Evolutionary conservation across 2,329 filamentous ascomycete genomes (phyloP).

Genomic region (Didymella pomorum): DNA sequence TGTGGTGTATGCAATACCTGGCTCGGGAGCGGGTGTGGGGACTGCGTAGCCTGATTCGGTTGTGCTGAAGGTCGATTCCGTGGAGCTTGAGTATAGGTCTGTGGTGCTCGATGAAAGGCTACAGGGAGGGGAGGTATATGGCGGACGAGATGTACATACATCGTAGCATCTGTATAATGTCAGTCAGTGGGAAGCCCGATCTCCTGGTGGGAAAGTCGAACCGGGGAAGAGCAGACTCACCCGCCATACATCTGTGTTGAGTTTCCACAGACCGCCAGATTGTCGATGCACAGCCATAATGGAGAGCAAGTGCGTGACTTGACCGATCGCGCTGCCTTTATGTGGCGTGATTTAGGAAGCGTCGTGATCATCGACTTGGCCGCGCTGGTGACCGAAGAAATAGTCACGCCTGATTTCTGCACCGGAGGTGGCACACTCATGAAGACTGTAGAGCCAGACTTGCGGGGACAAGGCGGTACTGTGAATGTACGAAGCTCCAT

Average conservation of each 20-base stretch:
- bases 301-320: conserved; percentile 1
- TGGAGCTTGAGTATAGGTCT: neutral
- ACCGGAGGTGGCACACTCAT: too few species aligned
- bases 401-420: neutral
- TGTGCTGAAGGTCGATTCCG: neutral
- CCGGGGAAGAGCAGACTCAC: conserved; percentile 4
- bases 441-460: neutral
- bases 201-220: too few species aligned
- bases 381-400: neutral
- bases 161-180: conserved; percentile 24
- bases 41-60: neutral
- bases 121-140: conserved; percentile 16
- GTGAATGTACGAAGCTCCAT: conserved; percentile 18
- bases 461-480: conserved; percentile 2
- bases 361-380: neutral
- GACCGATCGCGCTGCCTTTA: neutral
- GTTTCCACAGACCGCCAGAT: conserved; percentile 15
- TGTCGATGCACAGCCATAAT: conserved; percentile 22
- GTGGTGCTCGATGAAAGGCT: conserved; percentile 8
- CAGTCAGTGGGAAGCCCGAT: neutral
- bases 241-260: conserved; percentile 14
- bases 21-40: neutral
- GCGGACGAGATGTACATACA: conserved; percentile 15
- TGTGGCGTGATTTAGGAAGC: neutral
- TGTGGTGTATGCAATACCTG: conserved; percentile 8